Base-by-base conservation (phyloP, 116 monocot genomes). In the Trichopus zeylanicus region DNA sequence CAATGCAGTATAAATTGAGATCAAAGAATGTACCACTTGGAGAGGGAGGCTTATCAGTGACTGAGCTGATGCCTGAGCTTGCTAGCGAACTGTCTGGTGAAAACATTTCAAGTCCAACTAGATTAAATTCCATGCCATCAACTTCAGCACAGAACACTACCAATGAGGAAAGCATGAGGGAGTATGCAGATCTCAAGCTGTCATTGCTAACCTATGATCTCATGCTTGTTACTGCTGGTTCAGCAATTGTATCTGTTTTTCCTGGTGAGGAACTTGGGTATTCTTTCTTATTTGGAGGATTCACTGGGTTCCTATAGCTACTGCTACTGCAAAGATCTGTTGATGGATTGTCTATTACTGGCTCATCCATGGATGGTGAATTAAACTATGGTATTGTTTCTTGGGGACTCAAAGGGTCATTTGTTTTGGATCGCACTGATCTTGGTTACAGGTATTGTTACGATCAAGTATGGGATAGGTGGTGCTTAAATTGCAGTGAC, bases 171-270 rank as follows among this genome's bases (percentile, higher is more conserved):
- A 66, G 83, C 68, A 83, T 95, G 86, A 83, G 48, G 63, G 90
- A 90, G 59, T 95, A 95, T 59, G 56, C 78, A 10, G 79, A 89
- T 77, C 79, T 95, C 31, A 95, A 95, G 55, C 62, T 84, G 16
- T 95, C 94, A 16, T 47, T 95, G 61, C 70, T 95, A 25, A 51
- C 84, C 4, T 95, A 95, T 37, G 83, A 95, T 59, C 26, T 74
- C 12, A 48, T 75, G 19, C 66, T 86, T 53, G 29, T 86, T 22
- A 55, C 37, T n/a, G 25, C 48, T 29, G 90, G 94, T 47, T 65
- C 75, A 24, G 24, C 57, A 11, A 54, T 78, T 51, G 62, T 78
- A 20, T 57, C 68, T 6, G 26, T 78, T 24, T 31, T 67, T 23
- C 18, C 60, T 3, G 56, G 48, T 69, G 75, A 78, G 63, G 74